Conservation (phyloP, 371 early-diverging fungal genomes). For the Mucor irregularis region DNA sequence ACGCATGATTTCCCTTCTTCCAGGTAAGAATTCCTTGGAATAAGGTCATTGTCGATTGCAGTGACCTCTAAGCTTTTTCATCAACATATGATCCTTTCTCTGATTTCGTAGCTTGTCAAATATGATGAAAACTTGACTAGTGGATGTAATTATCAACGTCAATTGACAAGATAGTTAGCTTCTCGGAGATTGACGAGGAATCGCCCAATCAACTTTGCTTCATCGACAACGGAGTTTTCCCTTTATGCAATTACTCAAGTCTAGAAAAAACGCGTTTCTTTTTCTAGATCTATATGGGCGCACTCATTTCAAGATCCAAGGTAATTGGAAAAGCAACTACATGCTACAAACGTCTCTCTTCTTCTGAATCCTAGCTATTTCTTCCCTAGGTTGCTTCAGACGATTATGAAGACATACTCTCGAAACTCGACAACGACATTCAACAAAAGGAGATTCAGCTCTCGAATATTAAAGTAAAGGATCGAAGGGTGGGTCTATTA, state of each 20-base stretch:
- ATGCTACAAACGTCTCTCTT: background rate
- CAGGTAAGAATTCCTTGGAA: no score
- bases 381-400: conserved; percentile 27
- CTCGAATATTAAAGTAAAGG: conserved; percentile 58
- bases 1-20: no score
- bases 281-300: background rate
- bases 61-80: no score
- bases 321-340: background rate
- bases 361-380: background rate
- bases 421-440: conserved; percentile 74
- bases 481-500: conserved; percentile 55
- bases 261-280: no score
- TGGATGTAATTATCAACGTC: no score
- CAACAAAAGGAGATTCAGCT: conserved; percentile 66
- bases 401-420: conserved; percentile 79
- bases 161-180: no score
- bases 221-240: background rate
- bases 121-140: no score
- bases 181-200: no score
- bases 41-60: no score
- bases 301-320: conserved; percentile 1
- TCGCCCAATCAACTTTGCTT: background rate
- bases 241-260: no score
- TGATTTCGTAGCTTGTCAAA: no score
- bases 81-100: no score